Evolutionary conservation across 106 monocot genomes (phyloP), one percentile per base, ranked within the genome.

Genomic region (Dendrobium nobile): DNA sequence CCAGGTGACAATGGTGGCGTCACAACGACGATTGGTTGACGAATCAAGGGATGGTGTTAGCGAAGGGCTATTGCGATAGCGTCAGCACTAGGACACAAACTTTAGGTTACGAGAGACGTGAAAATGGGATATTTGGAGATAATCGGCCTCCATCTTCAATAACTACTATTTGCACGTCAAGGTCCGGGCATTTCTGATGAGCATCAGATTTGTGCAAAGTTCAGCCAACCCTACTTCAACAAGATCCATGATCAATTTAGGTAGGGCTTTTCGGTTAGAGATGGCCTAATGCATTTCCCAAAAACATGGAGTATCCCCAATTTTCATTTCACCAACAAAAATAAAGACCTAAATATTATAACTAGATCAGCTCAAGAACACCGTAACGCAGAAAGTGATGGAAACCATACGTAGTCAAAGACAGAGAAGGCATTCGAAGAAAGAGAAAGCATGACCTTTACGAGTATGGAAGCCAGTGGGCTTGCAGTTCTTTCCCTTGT

Each of bases 401-500:
- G 16, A 70, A 70, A 70, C 28, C n/a, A 33, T 28, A 37, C 70
- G 5, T 37, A 70, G 37, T 33, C 4, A 13, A 33, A 70, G 33
- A 4, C 70, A 37, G 10, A 37, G 16, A 15, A 37, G 24, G 41
- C n/a, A 22, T 17, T 9, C 20, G 7, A 67, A 45, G 41, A 15
- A 24, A 70, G 70, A 40, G 26, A 15, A 26, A 17, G 44, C 9
- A 13, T 16, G 65, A 93, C 93, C 93, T 89, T 93, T 93, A 27
- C 93, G 93, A 45, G 93, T 93, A 77, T 95, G 95, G 82, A 95
- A 95, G 22, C 95, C 95, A 67, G 95, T 95, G 74, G 92, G 81
- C 90, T 95, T 95, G 95, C 95, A 95, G 79, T 95, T 95, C 81
- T 95, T 95, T 47, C 90, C 93, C 85, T 93, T 93, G 82, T 93